phyloP scores from a whole-genome alignment of 768 basidiomycete species.

The Tephrocybe sp. region DNA sequence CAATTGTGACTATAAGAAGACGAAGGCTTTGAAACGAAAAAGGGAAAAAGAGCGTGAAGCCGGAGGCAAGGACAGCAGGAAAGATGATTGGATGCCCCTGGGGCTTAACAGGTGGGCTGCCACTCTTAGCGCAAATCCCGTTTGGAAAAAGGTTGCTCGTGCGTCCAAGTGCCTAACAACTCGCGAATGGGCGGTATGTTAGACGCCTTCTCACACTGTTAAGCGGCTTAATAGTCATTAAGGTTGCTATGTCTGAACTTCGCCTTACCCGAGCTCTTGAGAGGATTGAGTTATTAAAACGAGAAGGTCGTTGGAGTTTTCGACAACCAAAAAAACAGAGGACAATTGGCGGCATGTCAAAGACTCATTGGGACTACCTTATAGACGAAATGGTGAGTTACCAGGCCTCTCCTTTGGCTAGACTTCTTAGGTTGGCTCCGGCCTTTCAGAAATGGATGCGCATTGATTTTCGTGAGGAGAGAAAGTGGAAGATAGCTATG shows the following conservation, averaged over 20 bases:
- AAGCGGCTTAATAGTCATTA: constrained; percentile 2
- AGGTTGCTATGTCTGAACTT: constrained; percentile 81
- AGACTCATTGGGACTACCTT: constrained; percentile 94
- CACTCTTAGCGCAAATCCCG: constrained; percentile 71
- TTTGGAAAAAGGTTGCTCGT: constrained; percentile 64
- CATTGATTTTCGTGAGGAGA: constrained; percentile 90
- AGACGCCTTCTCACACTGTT: constrained; percentile 1
- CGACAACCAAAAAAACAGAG: constrained; percentile 94
- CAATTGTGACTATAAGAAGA: constrained; percentile 50
- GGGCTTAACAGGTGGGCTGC: constrained; percentile 74
- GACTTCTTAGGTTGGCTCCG: neutral
- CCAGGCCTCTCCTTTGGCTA: neutral
- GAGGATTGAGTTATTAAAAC: constrained; percentile 80
- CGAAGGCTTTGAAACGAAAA: constrained; percentile 32
- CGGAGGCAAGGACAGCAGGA: constrained; percentile 26
- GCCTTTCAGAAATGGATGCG: constrained; percentile 93
- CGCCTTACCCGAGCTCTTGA: constrained; percentile 78
- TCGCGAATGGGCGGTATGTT: constrained; percentile 77
- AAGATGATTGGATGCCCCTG: constrained; percentile 62
- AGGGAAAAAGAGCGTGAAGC: constrained; percentile 49
- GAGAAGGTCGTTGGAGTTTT: constrained; percentile 82
- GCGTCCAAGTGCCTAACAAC: constrained; percentile 78
- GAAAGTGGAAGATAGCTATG: constrained; percentile 84
- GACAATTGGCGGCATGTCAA: constrained; percentile 67
- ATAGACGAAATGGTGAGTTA: constrained; percentile 89